These are phyloP conservation scores for Boletellus ananas DNA, from an alignment of 768 basidiomycete species.

Conservation along the genomic window DNA sequence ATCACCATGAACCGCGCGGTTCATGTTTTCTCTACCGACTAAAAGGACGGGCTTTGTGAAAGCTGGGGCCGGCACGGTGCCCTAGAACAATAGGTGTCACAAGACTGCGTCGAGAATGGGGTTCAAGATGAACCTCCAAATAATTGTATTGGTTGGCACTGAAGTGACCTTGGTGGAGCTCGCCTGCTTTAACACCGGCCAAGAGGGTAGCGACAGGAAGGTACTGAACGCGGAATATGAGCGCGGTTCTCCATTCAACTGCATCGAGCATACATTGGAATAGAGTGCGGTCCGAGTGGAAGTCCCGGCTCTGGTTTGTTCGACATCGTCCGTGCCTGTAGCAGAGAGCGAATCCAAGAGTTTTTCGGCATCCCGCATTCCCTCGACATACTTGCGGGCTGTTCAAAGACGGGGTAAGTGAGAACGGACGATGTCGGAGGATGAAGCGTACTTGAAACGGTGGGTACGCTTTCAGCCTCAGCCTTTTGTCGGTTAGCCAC, in stretches of 20 bases:
- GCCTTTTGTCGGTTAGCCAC: conserved; percentile 78
- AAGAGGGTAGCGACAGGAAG: conserved; percentile 64
- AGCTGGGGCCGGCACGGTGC: conserved; percentile 70
- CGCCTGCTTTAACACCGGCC: conserved; percentile 81
- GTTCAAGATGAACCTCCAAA: conserved; percentile 59
- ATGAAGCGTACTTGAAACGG: conserved; percentile 52
- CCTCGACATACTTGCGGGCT: conserved; percentile 83
- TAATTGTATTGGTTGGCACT: conserved; percentile 96
- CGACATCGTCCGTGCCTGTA: conserved; percentile 56
- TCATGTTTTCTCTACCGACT: conserved; percentile 90
- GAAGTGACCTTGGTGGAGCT: conserved; percentile 90
- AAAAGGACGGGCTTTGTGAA: conserved; percentile 79
- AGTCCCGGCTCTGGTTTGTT: conserved; percentile 54
- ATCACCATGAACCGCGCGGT: conserved; percentile 91
- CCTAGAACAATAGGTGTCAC: conserved; percentile 43
- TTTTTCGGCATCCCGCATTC: conserved; percentile 56
- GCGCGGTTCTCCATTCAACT: not conserved
- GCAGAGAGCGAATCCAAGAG: conserved; percentile 82
- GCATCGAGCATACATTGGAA: conserved; percentile 53
- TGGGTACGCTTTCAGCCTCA: conserved; percentile 54
- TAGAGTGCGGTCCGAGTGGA: conserved; percentile 63
- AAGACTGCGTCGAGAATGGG: not conserved
- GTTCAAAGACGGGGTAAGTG: not conserved
- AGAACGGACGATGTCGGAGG: not conserved
- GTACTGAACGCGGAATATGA: conserved; percentile 50